These are phyloP conservation scores for Penicillium ucsense DNA, from an alignment of 495 filamentous ascomycete species.

Conservation along the genomic window DNA sequence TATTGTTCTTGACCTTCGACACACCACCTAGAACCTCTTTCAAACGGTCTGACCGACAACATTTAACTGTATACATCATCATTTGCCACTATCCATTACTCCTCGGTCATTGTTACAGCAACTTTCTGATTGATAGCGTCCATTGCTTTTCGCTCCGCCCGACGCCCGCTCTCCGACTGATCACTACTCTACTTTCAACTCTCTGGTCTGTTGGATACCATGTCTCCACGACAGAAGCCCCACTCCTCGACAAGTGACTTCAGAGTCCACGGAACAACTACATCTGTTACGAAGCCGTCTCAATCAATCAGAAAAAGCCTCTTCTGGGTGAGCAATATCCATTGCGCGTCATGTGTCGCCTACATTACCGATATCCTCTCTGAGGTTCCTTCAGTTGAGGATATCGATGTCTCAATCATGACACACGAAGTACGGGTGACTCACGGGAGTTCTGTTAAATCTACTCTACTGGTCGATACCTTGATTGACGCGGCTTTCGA, in stretches of 20 bases:
- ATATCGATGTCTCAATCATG: slow-evolving; percentile 36
- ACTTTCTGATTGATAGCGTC: no score
- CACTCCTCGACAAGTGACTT: no score
- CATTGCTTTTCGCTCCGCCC: no score
- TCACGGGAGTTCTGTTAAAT: slow-evolving; percentile 20
- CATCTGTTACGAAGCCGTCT: not conserved
- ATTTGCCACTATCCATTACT: no score
- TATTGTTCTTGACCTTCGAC: no score
- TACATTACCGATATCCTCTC: slow-evolving; percentile 36
- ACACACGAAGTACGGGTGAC: slow-evolving; percentile 35
- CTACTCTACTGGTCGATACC: slow-evolving; percentile 26
- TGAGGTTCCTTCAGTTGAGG: slow-evolving; percentile 20
- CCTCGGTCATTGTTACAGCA: no score
- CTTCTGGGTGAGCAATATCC: slow-evolving; percentile 41
- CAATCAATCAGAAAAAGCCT: slow-evolving; percentile 18
- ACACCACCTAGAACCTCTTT: no score
- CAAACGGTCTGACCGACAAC: no score
- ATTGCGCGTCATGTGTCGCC: slow-evolving; percentile 44
- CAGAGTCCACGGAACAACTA: no score
- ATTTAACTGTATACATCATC: no score
- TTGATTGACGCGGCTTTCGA: slow-evolving; percentile 43
- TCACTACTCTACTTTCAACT: not conserved
- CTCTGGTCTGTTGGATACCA: not conserved
- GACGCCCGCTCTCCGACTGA: no score
- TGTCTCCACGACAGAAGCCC: not conserved